Evolutionary conservation across 2,329 filamentous ascomycete genomes (phyloP).

Genomic region (Penicillium sp.): DNA sequence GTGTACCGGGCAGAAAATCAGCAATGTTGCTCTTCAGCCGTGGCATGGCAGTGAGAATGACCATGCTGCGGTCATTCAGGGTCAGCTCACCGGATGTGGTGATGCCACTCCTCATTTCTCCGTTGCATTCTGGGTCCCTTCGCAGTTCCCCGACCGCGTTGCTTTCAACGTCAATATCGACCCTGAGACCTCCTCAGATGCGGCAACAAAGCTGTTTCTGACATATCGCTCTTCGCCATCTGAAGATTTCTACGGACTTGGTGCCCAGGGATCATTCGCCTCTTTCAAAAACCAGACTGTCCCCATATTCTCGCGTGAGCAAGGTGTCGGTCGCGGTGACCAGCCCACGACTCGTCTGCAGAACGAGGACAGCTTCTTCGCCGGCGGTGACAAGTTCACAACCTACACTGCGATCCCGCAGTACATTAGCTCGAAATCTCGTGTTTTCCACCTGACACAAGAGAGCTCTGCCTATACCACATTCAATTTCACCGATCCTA

Average conservation of each 20-base stretch:
- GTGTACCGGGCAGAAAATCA: slow-evolving; percentile 18
- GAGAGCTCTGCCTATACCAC: slow-evolving; percentile 32
- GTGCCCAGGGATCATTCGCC: slow-evolving; percentile 24
- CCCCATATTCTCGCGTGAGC: slow-evolving; percentile 25
- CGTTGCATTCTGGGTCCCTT: slow-evolving; percentile 18
- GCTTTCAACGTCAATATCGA: slow-evolving; percentile 17
- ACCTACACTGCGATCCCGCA: slow-evolving; percentile 35
- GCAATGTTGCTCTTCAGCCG: slow-evolving; percentile 1
- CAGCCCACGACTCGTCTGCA: slow-evolving; percentile 21
- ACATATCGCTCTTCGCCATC: slow-evolving; percentile 18
- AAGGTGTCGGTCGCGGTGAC: slow-evolving; percentile 26
- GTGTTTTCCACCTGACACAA: slow-evolving; percentile 29
- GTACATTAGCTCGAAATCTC: slow-evolving; percentile 32
- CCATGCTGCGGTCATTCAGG: slow-evolving; percentile 15
- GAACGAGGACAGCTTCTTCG: slow-evolving; percentile 20
- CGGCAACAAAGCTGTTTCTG: slow-evolving; percentile 17
- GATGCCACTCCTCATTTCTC: slow-evolving; percentile 9
- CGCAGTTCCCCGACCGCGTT: slow-evolving; percentile 18
- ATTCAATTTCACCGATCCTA: slow-evolving; percentile 28
- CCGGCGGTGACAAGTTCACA: slow-evolving; percentile 33
- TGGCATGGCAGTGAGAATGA: slow-evolving; percentile 12
- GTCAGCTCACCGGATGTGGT: slow-evolving; percentile 18
- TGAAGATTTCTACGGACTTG: slow-evolving; percentile 27
- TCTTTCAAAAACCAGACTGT: slow-evolving; percentile 27
- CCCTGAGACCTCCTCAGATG: slow-evolving; percentile 1